phyloP scores from a whole-genome alignment of 2,329 filamentous ascomycete genomes.

The Curvularia sp. region DNA sequence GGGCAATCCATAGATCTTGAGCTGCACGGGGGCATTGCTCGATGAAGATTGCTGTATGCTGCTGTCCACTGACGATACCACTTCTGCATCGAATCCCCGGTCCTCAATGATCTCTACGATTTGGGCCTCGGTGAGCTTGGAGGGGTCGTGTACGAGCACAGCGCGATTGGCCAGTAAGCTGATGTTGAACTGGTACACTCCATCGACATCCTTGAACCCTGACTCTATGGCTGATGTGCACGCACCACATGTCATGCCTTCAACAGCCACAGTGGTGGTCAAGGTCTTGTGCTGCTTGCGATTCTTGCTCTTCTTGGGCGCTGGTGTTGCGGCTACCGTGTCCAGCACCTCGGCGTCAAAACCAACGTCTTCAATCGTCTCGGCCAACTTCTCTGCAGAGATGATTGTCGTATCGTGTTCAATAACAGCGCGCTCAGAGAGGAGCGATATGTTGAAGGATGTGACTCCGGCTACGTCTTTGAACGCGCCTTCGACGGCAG shows the following conservation, averaged over 20 bases:
- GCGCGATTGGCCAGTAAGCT: constrained; percentile 91
- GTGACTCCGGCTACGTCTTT: constrained; percentile 75
- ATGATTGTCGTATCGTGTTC: constrained; percentile 72
- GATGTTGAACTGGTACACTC: constrained; percentile 89
- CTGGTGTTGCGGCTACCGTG: constrained; percentile 60
- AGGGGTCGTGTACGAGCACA: constrained; percentile 81
- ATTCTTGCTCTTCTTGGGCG: constrained; percentile 45
- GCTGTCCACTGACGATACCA: constrained; percentile 78
- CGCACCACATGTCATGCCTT: constrained; percentile 97
- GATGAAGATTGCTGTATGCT: constrained; percentile 60
- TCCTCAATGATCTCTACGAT: constrained; percentile 88
- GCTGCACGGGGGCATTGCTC: constrained; percentile 69
- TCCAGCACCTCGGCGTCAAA: constrained; percentile 83
- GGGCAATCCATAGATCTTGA: constrained; percentile 83
- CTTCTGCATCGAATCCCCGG: constrained; percentile 81
- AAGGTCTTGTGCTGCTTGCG: constrained; percentile 58
- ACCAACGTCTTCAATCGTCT: constrained; percentile 71
- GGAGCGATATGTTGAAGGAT: constrained; percentile 79
- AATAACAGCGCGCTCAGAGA: constrained; percentile 85
- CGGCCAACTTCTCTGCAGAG: constrained; percentile 61
- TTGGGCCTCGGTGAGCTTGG: constrained; percentile 72
- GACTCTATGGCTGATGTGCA: constrained; percentile 91
- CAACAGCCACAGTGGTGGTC: constrained; percentile 85
- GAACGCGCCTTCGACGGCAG: constrained; percentile 82
- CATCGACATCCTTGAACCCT: constrained; percentile 78